Evolutionary conservation across 2,329 filamentous ascomycete species (phyloP), one percentile per base, ranked within the genome.

Genomic region (Calonectria leucothoes): DNA sequence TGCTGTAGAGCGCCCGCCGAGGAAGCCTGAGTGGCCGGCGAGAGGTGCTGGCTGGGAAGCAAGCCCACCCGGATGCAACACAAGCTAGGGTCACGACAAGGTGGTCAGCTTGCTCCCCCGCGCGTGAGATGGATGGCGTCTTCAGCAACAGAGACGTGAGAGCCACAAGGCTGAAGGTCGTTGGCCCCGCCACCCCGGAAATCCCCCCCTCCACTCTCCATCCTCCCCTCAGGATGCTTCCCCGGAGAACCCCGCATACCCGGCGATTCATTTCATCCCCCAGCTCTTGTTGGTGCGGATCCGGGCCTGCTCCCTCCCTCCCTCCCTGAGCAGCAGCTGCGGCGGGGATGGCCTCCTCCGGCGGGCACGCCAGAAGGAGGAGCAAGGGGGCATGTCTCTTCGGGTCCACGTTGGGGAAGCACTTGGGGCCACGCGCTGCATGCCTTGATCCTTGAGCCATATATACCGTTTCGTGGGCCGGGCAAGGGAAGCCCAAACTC

Each of bases 271-370:
- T 72, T 69, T 72, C 39, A 57, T 37, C 66, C 39, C 69, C 42
- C 23, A 51, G 11, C 20, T 69, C 66, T 72, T 66, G 70, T 72
- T 72, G 70, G 70, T 61, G 70, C 70, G 70, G 59, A 72, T 72
- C 70, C n/a, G 59, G 49, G 31, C 11, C 11, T 31, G 42, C 45
- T 20, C 49, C 37, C 29, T 51, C 12, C 33, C 20, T 6, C 20
- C 42, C n/a, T 23, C 20, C n/a, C n/a, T n/a, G 42, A 64, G 35
- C 33, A 27, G 33, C 25, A 20, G 59, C 37, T 39, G 65, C 39
- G 69, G 14, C 55, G 51, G 57, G 42, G 69, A 65, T 25, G 42
- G 11, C 35, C 51, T 61, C 55, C 37, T 37, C 29, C 1, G 45
- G 27, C 42, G 66, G 35, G 64, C 33, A n/a, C 31, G 66, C 70